phyloP scores from a whole-genome alignment of 2,329 filamentous ascomycete genomes.

The Pezicula radicicola region DNA sequence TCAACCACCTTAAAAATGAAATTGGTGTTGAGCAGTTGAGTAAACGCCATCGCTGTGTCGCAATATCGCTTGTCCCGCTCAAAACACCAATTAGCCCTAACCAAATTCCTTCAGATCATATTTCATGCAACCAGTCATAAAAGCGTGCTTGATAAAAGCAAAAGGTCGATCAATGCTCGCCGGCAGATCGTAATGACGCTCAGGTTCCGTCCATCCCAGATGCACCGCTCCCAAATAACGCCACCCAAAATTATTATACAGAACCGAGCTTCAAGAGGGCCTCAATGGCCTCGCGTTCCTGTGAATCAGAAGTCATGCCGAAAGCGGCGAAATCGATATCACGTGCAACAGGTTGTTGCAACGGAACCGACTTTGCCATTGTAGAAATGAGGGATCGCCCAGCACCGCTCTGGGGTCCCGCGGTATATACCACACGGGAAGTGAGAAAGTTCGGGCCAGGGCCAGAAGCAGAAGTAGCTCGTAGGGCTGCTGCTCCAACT shows the following conservation, averaged over 20 bases:
- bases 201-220: constrained; percentile 14
- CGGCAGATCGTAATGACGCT: constrained; percentile 26
- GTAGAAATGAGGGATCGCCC: constrained; percentile 21
- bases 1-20: not conserved
- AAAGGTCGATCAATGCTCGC: constrained; percentile 28
- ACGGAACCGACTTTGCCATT: constrained; percentile 28
- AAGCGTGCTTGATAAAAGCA: constrained; percentile 19
- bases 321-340: constrained; percentile 47
- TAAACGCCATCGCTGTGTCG: not conserved
- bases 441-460: constrained; percentile 45
- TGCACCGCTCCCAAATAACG: constrained; percentile 16
- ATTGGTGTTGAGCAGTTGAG: not conserved
- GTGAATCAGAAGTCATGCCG: constrained; percentile 51
- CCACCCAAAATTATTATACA: constrained; percentile 47
- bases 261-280: constrained; percentile 79
- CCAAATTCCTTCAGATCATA: constrained; percentile 18
- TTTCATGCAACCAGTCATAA: constrained; percentile 16
- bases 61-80: not conserved
- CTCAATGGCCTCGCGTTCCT: constrained; percentile 80
- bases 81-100: not conserved
- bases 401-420: constrained; percentile 32
- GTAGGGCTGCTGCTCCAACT: constrained; percentile 81
- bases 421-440: constrained; percentile 44
- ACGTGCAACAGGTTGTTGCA: constrained; percentile 32
- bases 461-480: constrained; percentile 57